Evolutionary conservation across 2,329 filamentous ascomycete genomes (phyloP).

Genomic region (Colletotrichum kahawae): DNA sequence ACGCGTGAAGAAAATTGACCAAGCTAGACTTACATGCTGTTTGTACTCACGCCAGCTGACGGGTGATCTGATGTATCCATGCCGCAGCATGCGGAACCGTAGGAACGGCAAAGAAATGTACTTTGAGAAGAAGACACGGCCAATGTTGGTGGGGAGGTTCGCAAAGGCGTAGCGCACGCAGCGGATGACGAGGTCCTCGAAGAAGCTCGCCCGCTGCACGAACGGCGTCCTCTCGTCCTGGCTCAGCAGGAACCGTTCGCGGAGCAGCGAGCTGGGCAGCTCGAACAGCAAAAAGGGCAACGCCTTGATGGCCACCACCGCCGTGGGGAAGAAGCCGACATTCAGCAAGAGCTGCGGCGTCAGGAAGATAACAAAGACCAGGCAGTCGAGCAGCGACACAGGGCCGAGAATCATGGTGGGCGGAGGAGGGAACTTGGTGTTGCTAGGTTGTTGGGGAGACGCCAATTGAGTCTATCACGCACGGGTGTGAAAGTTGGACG

Average conservation of each 20-base stretch:
- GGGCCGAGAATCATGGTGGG: constrained; percentile 72
- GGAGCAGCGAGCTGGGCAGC: constrained; percentile 63
- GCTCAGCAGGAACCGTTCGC: constrained; percentile 58
- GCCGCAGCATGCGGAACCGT: constrained; percentile 75
- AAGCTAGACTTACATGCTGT: constrained; percentile 44
- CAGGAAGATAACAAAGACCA: constrained; percentile 74
- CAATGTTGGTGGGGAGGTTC: constrained; percentile 70
- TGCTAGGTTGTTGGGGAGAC: background rate
- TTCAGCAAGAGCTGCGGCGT: constrained; percentile 73
- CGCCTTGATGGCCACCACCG: constrained; percentile 62
- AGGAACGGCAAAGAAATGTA: constrained; percentile 75
- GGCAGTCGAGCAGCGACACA: constrained; percentile 77
- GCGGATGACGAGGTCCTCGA: constrained; percentile 79
- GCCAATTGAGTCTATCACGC: background rate
- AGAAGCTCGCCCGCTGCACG: constrained; percentile 70
- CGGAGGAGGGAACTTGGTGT: background rate
- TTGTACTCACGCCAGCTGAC: constrained; percentile 65
- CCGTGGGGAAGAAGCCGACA: constrained; percentile 65
- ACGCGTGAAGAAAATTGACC: background rate
- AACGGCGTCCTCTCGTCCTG: constrained; percentile 52
- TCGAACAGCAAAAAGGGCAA: constrained; percentile 72
- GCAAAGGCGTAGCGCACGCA: constrained; percentile 82
- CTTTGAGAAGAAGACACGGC: constrained; percentile 80
- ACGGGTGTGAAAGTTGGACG: background rate
- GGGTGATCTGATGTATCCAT: constrained; percentile 68